A percentile compares a stretch with the other conserved stretches of the same genome.
phyloP scores from a whole-genome alignment of 2,329 filamentous ascomycete genomes.

The Rugonectria rugulosa region DNA sequence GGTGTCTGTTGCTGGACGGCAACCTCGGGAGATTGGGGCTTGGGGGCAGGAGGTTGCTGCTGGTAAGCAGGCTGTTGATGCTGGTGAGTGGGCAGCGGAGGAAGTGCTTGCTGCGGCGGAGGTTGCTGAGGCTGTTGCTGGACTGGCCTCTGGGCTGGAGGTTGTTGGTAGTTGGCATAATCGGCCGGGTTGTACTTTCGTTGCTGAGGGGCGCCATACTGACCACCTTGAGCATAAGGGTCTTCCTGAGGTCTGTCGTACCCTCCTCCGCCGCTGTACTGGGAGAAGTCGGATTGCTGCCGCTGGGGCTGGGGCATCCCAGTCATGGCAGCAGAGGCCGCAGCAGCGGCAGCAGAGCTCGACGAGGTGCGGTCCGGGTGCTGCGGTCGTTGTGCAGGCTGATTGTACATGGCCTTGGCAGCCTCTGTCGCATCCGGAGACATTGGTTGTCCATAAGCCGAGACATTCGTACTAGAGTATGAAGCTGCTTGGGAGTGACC shows the following conservation, averaged over 20 bases:
- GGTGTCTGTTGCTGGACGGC: constrained; percentile 38
- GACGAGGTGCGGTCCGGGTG: constrained; percentile 63
- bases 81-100: constrained; percentile 41
- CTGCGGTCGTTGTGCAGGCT: constrained; percentile 58
- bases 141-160: constrained; percentile 41
- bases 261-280: constrained; percentile 38
- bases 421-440: constrained; percentile 65
- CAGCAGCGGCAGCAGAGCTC: constrained; percentile 63
- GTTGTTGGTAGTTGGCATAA: constrained; percentile 67
- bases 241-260: constrained; percentile 48
- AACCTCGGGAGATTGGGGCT: constrained; percentile 50
- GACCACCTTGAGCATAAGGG: constrained; percentile 44
- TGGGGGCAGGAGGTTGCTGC: constrained; percentile 47
- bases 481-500: constrained; percentile 44
- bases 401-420: constrained; percentile 69
- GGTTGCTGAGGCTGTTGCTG: constrained; percentile 42
- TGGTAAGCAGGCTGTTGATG: constrained; percentile 42
- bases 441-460: constrained; percentile 30
- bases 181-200: constrained; percentile 80
- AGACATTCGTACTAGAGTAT: constrained; percentile 42
- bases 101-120: constrained; percentile 48
- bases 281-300: constrained; percentile 44
- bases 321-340: constrained; percentile 65
- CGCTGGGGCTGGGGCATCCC: constrained; percentile 50
- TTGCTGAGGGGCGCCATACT: constrained; percentile 54